A percentile compares a stretch with the other conserved stretches of the same genome.
These are phyloP conservation scores for Colletotrichum simmondsii DNA, from an alignment of 2,329 filamentous ascomycete species.

Conservation along the genomic window DNA sequence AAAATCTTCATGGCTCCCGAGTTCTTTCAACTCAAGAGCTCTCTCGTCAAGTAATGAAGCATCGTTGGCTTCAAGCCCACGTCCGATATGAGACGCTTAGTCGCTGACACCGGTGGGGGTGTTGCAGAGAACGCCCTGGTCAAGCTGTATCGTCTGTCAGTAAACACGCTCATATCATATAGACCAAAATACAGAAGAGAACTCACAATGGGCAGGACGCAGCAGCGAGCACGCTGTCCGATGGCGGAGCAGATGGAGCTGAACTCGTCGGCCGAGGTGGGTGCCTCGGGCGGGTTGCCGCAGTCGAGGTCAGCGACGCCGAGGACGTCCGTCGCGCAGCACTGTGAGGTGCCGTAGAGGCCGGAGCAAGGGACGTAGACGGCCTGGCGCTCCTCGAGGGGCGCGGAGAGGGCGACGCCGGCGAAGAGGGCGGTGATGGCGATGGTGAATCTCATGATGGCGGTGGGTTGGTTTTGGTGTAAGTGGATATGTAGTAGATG, in stretches of 20 bases:
- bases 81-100: conserved; percentile 27
- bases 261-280: conserved; percentile 54
- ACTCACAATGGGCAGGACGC: conserved; percentile 58
- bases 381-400: conserved; percentile 47
- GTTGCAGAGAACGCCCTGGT: conserved; percentile 49
- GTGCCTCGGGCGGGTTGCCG: conserved; percentile 50
- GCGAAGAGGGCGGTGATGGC: conserved; percentile 32
- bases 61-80: not conserved
- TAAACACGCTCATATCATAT: not conserved
- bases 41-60: not conserved
- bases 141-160: conserved; percentile 36
- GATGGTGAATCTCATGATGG: conserved; percentile 34
- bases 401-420: conserved; percentile 42
- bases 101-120: conserved; percentile 43
- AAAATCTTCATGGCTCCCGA: not conserved
- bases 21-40: not conserved
- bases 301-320: conserved; percentile 69
- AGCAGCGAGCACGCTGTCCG: conserved; percentile 69
- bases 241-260: conserved; percentile 55
- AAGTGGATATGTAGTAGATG: not conserved
- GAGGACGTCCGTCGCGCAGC: conserved; percentile 72
- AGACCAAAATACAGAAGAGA: not conserved
- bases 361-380: conserved; percentile 53
- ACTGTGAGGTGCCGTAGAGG: conserved; percentile 58
- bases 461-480: not conserved